Conservation (phyloP, 2,329 filamentous ascomycete genomes). For the Aspergillus intermedius region DNA sequence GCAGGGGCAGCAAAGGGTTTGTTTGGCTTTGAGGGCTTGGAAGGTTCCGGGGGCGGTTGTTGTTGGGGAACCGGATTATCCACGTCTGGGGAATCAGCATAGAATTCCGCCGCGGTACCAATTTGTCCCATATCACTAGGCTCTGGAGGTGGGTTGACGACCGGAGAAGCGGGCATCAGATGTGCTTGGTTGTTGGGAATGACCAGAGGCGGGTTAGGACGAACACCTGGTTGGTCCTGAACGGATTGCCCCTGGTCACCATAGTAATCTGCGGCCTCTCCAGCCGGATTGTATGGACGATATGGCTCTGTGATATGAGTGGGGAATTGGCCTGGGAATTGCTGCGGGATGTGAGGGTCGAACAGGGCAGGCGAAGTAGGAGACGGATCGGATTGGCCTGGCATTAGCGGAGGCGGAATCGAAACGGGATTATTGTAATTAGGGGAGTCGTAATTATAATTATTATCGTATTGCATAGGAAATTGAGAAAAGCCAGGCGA, state of each 20-base stretch:
- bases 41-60: constrained; percentile 9
- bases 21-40: constrained; percentile 21
- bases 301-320: constrained; percentile 40
- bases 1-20: constrained; percentile 13
- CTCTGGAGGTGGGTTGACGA: constrained; percentile 50
- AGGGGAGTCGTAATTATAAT: not conserved
- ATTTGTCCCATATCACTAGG: constrained; percentile 46
- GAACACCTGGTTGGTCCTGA: constrained; percentile 52
- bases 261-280: constrained; percentile 57
- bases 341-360: constrained; percentile 47
- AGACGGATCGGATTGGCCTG: constrained; percentile 12
- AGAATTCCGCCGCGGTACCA: constrained; percentile 54
- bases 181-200: constrained; percentile 52
- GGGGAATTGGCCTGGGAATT: constrained; percentile 55
- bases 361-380: constrained; percentile 20
- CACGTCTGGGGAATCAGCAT: constrained; percentile 22
- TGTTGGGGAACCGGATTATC: constrained; percentile 9
- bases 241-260: constrained; percentile 58
- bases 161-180: constrained; percentile 47
- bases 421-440: not conserved
- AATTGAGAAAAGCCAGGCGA: constrained; percentile 29
- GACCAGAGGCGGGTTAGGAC: constrained; percentile 47
- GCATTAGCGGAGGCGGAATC: constrained; percentile 12
- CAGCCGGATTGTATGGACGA: constrained; percentile 42
- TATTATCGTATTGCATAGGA: constrained; percentile 24